Base-by-base conservation (phyloP, 805 yeast genomes). In the Danielia oregonensis region DNA sequence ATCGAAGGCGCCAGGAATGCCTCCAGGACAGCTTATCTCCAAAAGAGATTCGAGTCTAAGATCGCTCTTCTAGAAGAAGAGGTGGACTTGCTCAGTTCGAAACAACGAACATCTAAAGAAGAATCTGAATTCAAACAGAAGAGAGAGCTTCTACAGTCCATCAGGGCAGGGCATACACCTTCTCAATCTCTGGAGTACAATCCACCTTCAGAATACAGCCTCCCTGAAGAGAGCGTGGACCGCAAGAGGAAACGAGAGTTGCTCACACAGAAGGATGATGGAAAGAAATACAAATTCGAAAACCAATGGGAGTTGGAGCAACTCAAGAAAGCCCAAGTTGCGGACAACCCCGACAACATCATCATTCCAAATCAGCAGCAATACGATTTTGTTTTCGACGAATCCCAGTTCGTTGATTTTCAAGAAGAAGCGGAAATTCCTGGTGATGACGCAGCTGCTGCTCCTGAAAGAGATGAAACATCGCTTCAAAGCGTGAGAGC, bases 351-450 rank as follows among this genome's bases (percentile, higher is more conserved):
- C 1, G 76, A 72, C 46, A 68, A 66, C 31, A 65, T 73, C 14
- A 49, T 55, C 11, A 51, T 69, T 1, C 67, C 72, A 0, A 61
- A 62, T 2, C 68, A 57, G 23, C 65, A 68, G 6, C 56, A 76
- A 26, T 86, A 82, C 49, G 94, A 84, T 9, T 86, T 69, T 60
- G 91, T 86, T 0, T 83, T 83, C 57, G 93, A 86, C 53, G 72
- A 73, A 28, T 63, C 76, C 0, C 86, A 82, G 36, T 65, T 68
- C 38, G 72, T 81, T 13, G 74, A 76, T n/a, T 80, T 75, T 42
- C 65, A 71, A 1, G 59, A 65, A 12, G 79, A 73, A 17, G 52
- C 57, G 2, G 67, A 52, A 25, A 37, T 40, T 0, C 31, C 43
- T 7, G 45, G 46, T 3, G 12, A 55, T 52, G 57, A 49, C 16